Evolutionary conservation across 108 stramenopile genomes (phyloP), one percentile per base, ranked within the genome.

Genomic region (Skeletonema marinoi): DNA sequence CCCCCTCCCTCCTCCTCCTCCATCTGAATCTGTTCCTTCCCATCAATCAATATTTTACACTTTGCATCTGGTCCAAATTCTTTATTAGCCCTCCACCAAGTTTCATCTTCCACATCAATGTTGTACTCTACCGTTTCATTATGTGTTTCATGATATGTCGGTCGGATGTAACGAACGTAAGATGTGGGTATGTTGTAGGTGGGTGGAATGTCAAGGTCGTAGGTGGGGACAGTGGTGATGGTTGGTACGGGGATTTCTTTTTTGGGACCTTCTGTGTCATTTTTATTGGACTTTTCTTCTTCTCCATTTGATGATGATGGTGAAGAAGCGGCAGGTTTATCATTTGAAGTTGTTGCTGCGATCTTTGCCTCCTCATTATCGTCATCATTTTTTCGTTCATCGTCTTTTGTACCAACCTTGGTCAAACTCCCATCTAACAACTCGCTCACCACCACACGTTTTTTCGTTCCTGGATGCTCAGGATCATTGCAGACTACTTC

Each of bases 211-310:
- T 95, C 90, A 4, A 46, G 73, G 7, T 77, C 69, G 68, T 95
- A 95, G 8, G 68, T 72, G 48, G 77, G 83, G 11, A 92, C 89
- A 41, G 73, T 70, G 42, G 83, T 86, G 38, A 95, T 93, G 50
- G 83, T 77, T 0, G 92, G 92, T 3, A 90, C 89, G 9, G 94
- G 94, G 64, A 95, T 95, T 32, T 95, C 92, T 36, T 68, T 63
- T 66, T 94, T 94, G 16, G 71, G 44, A 66, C 29, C 29, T 62
- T 44, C 38, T 17, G 60, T 16, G 4, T 60, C 13, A 12, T 50
- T 19, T 81, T 81, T 76, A n/a, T 19, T 44, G 7, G 36, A 10
- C 60, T 25, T 13, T 51, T 16, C 8, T 35, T 51, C 39, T 29
- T 51, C 50, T 30, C 19, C 33, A 88, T 82, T 75, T 62, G 85